These are phyloP conservation scores for Rubroboletus satanas DNA, from an alignment of 768 basidiomycete genomes.

Conservation along the genomic window DNA sequence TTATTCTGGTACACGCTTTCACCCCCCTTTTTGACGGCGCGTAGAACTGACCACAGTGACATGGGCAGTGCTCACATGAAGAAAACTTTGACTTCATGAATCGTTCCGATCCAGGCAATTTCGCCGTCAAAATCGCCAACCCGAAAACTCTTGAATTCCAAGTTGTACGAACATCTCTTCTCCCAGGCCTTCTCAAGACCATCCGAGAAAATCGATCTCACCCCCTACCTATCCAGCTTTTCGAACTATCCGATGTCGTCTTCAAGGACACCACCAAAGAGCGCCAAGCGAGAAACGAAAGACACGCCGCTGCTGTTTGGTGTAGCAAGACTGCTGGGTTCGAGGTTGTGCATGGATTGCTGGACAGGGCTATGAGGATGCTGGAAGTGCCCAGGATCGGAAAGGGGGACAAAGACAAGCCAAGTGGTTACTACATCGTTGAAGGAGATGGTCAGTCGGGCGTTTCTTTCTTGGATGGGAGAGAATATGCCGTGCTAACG, in stretches of 20 bases:
- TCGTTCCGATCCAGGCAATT: conserved; percentile 72
- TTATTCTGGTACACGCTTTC: conserved; percentile 67
- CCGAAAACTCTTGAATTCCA: conserved; percentile 98
- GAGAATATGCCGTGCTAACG: conserved; percentile 2
- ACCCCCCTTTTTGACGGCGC: neutral
- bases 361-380: conserved; percentile 96
- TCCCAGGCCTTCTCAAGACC: conserved; percentile 95
- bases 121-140: conserved; percentile 90
- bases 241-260: conserved; percentile 91
- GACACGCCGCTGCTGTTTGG: conserved; percentile 89
- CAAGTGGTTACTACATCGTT: conserved; percentile 87
- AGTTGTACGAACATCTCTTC: conserved; percentile 91
- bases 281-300: conserved; percentile 81
- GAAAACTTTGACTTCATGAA: conserved; percentile 97
- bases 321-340: conserved; percentile 97
- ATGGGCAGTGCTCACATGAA: conserved; percentile 86
- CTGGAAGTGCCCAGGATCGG: conserved; percentile 82
- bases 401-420: conserved; percentile 49
- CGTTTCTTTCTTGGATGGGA: neutral
- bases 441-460: conserved; percentile 70
- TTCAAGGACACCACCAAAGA: conserved; percentile 78
- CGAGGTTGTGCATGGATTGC: conserved; percentile 90
- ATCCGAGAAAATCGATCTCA: conserved; percentile 95
- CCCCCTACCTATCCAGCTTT: conserved; percentile 86
- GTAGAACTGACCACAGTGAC: conserved; percentile 3